Conservation (phyloP, 2,329 filamentous ascomycete species). For the Pyricularia sp. region DNA sequence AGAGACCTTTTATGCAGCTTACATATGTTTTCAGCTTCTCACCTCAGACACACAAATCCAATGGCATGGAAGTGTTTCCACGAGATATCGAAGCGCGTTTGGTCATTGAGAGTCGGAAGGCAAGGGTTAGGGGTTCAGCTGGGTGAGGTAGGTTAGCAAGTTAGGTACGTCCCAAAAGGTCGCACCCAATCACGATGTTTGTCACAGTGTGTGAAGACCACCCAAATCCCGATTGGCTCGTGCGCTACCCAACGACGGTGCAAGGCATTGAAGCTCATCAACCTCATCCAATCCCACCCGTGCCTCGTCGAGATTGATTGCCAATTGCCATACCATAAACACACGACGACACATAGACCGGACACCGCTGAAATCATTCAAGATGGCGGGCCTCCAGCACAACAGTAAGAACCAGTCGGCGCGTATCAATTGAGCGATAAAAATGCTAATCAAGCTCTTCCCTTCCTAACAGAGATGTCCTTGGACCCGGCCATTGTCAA, state of each 20-base stretch:
- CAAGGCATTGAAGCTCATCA: not conserved
- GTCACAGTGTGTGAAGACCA: not conserved
- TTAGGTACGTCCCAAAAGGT: too few relatives aligned
- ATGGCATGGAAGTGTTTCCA: not conserved
- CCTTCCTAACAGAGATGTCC: conserved; percentile 26
- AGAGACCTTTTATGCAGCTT: not conserved
- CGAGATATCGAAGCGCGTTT: not conserved
- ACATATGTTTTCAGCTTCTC: not conserved
- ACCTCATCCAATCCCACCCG: not conserved
- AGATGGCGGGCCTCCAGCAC: conserved; percentile 34
- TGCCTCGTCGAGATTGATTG: not conserved
- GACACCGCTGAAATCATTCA: conserved; percentile 12
- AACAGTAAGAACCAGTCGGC: conserved; percentile 24
- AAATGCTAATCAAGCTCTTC: conserved; percentile 17
- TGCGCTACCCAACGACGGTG: not conserved
- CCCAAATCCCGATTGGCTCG: not conserved
- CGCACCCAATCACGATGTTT: not conserved
- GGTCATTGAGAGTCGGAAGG: not conserved
- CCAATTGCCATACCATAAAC: not conserved
- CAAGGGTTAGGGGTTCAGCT: not conserved
- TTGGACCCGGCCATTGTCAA: conserved; percentile 38
- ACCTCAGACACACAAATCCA: not conserved
- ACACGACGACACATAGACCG: not conserved
- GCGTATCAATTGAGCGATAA: conserved; percentile 7
- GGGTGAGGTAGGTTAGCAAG: too few relatives aligned